Conservation (phyloP, 805 yeast genomes). For the Phaffomyces opuntiae region DNA sequence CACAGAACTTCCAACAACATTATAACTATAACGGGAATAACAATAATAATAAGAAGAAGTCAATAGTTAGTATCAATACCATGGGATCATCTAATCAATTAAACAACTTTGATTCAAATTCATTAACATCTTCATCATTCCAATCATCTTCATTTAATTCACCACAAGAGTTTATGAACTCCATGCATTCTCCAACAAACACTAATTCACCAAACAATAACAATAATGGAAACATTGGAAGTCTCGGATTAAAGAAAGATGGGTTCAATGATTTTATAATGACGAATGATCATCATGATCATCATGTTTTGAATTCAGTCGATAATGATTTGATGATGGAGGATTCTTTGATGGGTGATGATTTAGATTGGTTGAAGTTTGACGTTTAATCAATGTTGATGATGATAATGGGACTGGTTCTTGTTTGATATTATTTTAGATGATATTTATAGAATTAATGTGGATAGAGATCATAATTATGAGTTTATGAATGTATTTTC, state of each 20-base stretch:
- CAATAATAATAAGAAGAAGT: not conserved
- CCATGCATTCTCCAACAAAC: not conserved
- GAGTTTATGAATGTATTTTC: too few relatives aligned
- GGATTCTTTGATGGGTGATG: conserved; percentile 14
- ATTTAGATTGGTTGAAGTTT: conserved; percentile 25
- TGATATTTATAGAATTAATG: too few relatives aligned
- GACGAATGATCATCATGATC: not conserved
- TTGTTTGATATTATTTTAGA: too few relatives aligned
- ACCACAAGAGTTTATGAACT: not conserved
- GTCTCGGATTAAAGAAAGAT: too few relatives aligned
- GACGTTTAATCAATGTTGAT: conserved; percentile 11
- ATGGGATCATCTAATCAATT: not conserved
- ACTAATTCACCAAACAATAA: conserved; percentile 2
- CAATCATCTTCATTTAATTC: not conserved
- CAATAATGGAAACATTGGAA: not conserved
- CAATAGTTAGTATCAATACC: too few relatives aligned
- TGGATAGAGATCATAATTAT: too few relatives aligned
- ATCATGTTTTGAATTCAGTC: not conserved
- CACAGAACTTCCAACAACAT: conserved; percentile 18
- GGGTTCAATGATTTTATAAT: conserved; percentile 5
- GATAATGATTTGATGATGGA: conserved; percentile 9
- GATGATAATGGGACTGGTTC: too few relatives aligned
- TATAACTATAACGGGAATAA: not conserved
- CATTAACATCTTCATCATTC: not conserved
- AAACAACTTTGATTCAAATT: too few relatives aligned